Base-by-base conservation (phyloP, 345 rosid species). In the Arabidopsis thaliana region DNA sequence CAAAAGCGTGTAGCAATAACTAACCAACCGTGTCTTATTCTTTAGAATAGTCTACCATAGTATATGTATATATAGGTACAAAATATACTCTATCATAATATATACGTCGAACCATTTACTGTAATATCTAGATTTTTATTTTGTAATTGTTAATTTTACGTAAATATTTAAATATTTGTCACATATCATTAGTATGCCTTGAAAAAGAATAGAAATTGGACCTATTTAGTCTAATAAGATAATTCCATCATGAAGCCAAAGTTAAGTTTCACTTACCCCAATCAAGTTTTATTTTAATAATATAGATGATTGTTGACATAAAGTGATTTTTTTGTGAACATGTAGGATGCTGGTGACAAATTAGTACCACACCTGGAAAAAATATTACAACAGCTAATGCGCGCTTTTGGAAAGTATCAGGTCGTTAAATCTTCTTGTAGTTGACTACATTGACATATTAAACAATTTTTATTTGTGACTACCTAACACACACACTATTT, bases 401-500 rank as follows among this genome's bases (percentile, higher is more conserved):
- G 88, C 67, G 97, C 98, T 60, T 90, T 88, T 72, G 97, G 97
- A 74, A 90, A 85, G 82, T 91, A 91, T 84, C 98, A 94, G 98
- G 98, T 91, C 52, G 22, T 67, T 84, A 69, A 8, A 73, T 49
- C 45, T 42, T 50, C 44, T 48, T 40, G 11, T 10, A 40, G 14
- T 40, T 3, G 3, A 40, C 14, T 40, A 40, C 5, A 40, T 40
- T 40, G 44, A 13, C 14, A 11, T 40, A 40, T 13, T 40, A 40
- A 40, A 10, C 11, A 24, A 20, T 24, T 30, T 48, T 67, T 37
- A 11, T 48, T 4, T 38, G 9, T 7, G 34, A 40, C 52, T 25
- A 46, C 24, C 67, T 75, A 67, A 75, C 73, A 59, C 51, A 75
- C 73, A 59, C 51, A 40, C 48, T 14, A 6, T 62, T 41, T 69